Conservation (phyloP, 352 stramenopile genomes). For the Globisporangium barbulae region DNA sequence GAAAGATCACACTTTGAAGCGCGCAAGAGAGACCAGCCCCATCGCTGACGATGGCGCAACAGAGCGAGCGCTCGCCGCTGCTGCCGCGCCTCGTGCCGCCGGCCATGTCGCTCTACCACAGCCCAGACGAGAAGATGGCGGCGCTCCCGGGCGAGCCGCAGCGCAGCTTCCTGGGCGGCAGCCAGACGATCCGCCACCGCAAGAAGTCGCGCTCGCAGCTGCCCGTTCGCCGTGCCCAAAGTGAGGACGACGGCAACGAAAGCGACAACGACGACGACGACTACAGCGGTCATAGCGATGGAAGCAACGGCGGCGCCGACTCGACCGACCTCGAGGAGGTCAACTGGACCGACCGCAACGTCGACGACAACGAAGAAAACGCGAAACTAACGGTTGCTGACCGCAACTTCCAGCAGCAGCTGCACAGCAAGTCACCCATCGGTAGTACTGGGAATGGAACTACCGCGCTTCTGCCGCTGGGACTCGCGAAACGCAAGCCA, state of each 20-base stretch:
- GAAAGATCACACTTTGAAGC: neutral
- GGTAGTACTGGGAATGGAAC: slow-evolving; percentile 12
- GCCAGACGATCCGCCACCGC: slow-evolving; percentile 12
- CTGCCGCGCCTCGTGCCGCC: neutral
- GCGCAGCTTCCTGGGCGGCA: slow-evolving; percentile 9
- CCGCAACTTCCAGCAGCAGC: slow-evolving; percentile 11
- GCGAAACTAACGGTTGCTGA: slow-evolving; percentile 3
- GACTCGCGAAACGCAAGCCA: slow-evolving; percentile 29
- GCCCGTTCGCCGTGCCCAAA: neutral
- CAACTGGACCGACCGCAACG: neutral
- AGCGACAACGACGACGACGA: slow-evolving; percentile 7
- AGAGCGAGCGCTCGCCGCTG: slow-evolving; percentile 11
- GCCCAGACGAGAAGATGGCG: neutral
- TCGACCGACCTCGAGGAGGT: slow-evolving; percentile 1
- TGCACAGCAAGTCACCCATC: neutral
- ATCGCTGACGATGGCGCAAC: neutral
- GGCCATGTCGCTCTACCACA: neutral
- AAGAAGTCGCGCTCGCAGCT: slow-evolving; percentile 15
- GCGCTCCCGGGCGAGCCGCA: slow-evolving; percentile 3
- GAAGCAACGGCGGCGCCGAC: slow-evolving; percentile 12
- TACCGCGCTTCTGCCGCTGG: slow-evolving; percentile 11
- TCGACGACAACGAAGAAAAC: neutral
- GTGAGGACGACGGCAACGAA: neutral
- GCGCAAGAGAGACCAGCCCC: neutral
- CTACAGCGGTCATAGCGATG: slow-evolving; percentile 4